Evolutionary conservation across 129 eudicot genomes (phyloP), one percentile per base, ranked within the genome.

Genomic region (Sambucus nigra): DNA sequence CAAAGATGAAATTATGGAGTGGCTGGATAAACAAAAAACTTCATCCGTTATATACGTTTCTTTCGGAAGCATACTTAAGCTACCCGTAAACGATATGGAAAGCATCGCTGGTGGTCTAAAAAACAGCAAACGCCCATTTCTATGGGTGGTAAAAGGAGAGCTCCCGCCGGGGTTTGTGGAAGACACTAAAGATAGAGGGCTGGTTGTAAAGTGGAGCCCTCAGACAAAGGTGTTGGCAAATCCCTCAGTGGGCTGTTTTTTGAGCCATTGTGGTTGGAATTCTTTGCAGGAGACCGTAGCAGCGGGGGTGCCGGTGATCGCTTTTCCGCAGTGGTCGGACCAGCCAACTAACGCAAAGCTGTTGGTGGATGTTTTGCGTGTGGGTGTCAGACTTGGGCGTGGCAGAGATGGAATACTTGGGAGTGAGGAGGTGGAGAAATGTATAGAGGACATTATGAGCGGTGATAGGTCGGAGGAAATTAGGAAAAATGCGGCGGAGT

Each of bases 231-330:
- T 78, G 7, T 39, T 78, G 14, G 42, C 60, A 13, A 80, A 78
- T 51, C 59, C 67, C 0, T 55, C 80, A 0, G 55, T 69, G 1
- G 80, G 63, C 55, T 78, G 85, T 51, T 78, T 78, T 35, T 16
- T 73, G 62, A 78, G 74, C 18, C 80, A 78, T 24, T 78, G 86
- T 47, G 86, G 81, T n/a, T 79, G 86, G 86, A 78, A 79, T 21
- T 79, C 86, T 16, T 39, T 68, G 50, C 6, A 57, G 17, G 86
- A 79, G 22, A 61, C 74, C 12, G 2, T 78, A 1, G 47, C 53
- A 0, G 71, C 77, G 4, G 80, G 86, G 13, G 74, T 73, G 3
- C 86, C 86, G 20, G 55, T 78, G 0, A 64, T 78, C 25, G 85
- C 69, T 17, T 78, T 59, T 54, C 85, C 80, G 27, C 61, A 44